Evolutionary conservation across 106 monocot genomes (phyloP), one percentile per base, ranked within the genome.

Genomic region (Hemerocallis citrina): DNA sequence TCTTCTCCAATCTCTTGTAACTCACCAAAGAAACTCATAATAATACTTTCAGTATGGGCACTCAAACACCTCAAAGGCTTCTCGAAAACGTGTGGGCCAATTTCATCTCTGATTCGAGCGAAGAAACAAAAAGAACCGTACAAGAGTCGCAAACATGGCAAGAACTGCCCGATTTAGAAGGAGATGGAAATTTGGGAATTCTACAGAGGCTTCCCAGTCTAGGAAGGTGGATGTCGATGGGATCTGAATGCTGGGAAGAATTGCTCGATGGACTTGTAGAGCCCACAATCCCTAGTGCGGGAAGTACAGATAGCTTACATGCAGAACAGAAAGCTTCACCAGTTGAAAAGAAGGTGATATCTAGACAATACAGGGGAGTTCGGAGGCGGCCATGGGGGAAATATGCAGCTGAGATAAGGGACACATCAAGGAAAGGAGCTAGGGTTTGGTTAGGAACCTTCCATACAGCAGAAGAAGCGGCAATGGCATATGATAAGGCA

Each of bases 351-450:
- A 34, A 50, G 36, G 35, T 11, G n/a, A 23, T n/a, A 33, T 6
- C 64, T 8, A 67, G 6, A 25, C 62, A 63, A 28, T 78, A 72
- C 35, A 61, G 72, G 16, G 78, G 78, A 33, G 72, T 78, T 24
- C 55, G 78, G 50, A 62, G 45, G 61, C 42, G 78, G 52, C 78
- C 72, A 0, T 78, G 78, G 78, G 78, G 78, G 1, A 78, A 78
- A 55, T 78, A 63, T 47, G 78, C 78, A 34, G 78, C 78, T 20
- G 78, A 78, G 67, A 78, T 78, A 62, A 72, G 78, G 23, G 67
- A 72, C 42, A 56, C 67, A 16, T 25, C 62, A 15, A 67, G 72
- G 63, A 78, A 68, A 57, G 78, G 78, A 19, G 57, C 63, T 7
- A 54, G 78, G 20, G 67, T 72, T 24, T 78, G 78, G 78, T 68